These are phyloP conservation scores for Colletotrichum tofieldiae DNA, from an alignment of 2,329 filamentous ascomycete species.

Conservation along the genomic window DNA sequence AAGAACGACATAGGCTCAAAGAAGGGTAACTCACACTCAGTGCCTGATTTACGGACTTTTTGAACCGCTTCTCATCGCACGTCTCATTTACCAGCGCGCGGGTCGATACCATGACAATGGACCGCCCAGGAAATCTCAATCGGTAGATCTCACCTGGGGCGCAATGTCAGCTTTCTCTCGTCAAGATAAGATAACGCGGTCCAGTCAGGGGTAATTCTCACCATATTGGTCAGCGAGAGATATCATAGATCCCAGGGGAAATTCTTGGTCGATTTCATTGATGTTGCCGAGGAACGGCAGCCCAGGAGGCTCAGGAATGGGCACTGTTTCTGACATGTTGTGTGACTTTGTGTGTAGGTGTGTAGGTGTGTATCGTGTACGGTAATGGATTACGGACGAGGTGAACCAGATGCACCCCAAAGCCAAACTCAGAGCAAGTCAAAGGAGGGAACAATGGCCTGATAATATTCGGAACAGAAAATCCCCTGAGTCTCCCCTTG, in stretches of 20 bases:
- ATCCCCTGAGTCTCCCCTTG: slow-evolving; percentile 3
- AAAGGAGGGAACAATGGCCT: slow-evolving; percentile 12
- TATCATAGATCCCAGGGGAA: slow-evolving; percentile 69
- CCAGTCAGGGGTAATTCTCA: slow-evolving; percentile 50
- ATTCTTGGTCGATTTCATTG: slow-evolving; percentile 72
- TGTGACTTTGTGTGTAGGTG: neutral
- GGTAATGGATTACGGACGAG: neutral
- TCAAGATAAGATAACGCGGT: neutral
- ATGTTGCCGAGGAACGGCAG: slow-evolving; percentile 78
- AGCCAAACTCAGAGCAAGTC: neutral
- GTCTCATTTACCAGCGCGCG: slow-evolving; percentile 73
- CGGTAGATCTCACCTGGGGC: slow-evolving; percentile 71
- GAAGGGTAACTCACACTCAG: slow-evolving; percentile 50
- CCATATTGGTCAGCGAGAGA: slow-evolving; percentile 77
- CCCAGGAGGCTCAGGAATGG: slow-evolving; percentile 65
- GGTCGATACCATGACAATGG: slow-evolving; percentile 66
- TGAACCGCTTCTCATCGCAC: slow-evolving; percentile 77
- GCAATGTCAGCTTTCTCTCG: slow-evolving; percentile 9
- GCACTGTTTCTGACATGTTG: slow-evolving; percentile 39
- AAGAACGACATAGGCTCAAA: neutral
- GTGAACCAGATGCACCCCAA: neutral
- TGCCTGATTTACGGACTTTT: slow-evolving; percentile 67
- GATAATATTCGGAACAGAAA: slow-evolving; percentile 27
- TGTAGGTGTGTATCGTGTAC: neutral
- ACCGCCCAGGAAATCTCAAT: slow-evolving; percentile 65